Evolutionary conservation across 371 early-diverging fungal genomes (phyloP).

Genomic region (Syncephalastrum racemosum): DNA sequence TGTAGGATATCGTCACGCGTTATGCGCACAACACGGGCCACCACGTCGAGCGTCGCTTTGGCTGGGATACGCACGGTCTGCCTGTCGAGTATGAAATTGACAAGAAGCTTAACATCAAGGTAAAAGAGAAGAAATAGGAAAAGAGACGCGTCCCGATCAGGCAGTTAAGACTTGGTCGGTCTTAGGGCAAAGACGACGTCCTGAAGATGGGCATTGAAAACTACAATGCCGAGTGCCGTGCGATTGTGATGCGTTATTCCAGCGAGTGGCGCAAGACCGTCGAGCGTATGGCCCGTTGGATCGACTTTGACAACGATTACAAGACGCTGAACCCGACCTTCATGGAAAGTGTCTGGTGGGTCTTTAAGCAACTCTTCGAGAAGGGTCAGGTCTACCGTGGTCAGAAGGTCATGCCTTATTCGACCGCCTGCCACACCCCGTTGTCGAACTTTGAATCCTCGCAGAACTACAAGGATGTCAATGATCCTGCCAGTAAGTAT

Average conservation of each 20-base stretch:
- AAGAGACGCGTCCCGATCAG: slow-evolving; percentile 1
- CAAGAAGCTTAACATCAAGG: slow-evolving; percentile 93
- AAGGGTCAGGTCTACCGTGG: slow-evolving; percentile 99
- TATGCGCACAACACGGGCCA: slow-evolving; percentile 98
- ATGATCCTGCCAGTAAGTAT: slow-evolving; percentile 87
- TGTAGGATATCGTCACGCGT: slow-evolving; percentile 97
- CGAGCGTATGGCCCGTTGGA: slow-evolving; percentile 99
- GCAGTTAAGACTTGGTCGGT: not conserved
- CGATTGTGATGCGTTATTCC: slow-evolving; percentile 98
- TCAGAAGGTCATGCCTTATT: slow-evolving; percentile 99
- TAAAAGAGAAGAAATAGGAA: slow-evolving; percentile 4
- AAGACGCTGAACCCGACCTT: slow-evolving; percentile 95
- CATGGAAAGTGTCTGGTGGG: slow-evolving; percentile 99
- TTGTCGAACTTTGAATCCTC: slow-evolving; percentile 99
- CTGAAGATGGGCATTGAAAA: slow-evolving; percentile 97
- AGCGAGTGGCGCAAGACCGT: slow-evolving; percentile 98
- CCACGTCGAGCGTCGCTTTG: slow-evolving; percentile 98
- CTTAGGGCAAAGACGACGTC: slow-evolving; percentile 84
- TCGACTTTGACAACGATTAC: slow-evolving; percentile 99
- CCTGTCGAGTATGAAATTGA: slow-evolving; percentile 99
- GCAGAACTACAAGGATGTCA: slow-evolving; percentile 99
- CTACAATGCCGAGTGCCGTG: slow-evolving; percentile 98
- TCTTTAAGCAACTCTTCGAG: slow-evolving; percentile 96
- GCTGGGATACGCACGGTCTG: slow-evolving; percentile 99
- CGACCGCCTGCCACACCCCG: slow-evolving; percentile 96